Base-by-base conservation (phyloP, 805 yeast species). In the Kodamaea kakaduensis region DNA sequence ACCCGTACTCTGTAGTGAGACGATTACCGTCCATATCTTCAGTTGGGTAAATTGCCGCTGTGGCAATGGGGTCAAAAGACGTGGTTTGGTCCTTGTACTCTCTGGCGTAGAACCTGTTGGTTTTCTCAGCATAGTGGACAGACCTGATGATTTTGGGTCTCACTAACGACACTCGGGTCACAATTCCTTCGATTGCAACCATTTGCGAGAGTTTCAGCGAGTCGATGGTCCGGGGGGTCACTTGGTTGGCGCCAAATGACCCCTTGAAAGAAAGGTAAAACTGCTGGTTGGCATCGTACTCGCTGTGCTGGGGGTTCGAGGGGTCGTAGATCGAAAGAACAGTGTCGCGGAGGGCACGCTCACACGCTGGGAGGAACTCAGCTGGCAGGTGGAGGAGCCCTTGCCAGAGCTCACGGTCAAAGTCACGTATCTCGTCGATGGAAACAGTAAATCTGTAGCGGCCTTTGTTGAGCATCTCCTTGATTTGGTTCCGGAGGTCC, bases 31-130 rank as follows among this genome's bases (percentile, higher is more conserved):
- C 93, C 12, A 84, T 74, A 54, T 93, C 98, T 51, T 86, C 95
- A 0, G 94, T 83, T 14, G 97, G 97, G 53, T 87, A 93, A 3
- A 83, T 79, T 0, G 95, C 88, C 3, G 93, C 77, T 0, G 95
- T 81, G 8, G 84, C 70, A 48, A 84, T 74, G 3, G 94, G 89
- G 50, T 84, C 85, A 56, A 90, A 82, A 15, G 94, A 81, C 4
- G 96, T 87, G 5, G 97, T 86, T 45, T 86, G 88, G 58, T 93
- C 98, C 36, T 86, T 76, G 58, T 90, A 93, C 51, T 87, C 95
- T 61, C 96, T 75, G 40, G 95, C 85, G 54, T 86, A 89, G 58
- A 89, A 89, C 43, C 83, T 73, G 16, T 83, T 81, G 1, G 94
- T 84, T 25, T 74, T 74, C 39, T 87, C 95, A 42, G 94, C 87